Evolutionary conservation across 1,139 yeast genomes (phyloP), one percentile per base, ranked within the genome.

Genomic region (Yamadazyma sp.): DNA sequence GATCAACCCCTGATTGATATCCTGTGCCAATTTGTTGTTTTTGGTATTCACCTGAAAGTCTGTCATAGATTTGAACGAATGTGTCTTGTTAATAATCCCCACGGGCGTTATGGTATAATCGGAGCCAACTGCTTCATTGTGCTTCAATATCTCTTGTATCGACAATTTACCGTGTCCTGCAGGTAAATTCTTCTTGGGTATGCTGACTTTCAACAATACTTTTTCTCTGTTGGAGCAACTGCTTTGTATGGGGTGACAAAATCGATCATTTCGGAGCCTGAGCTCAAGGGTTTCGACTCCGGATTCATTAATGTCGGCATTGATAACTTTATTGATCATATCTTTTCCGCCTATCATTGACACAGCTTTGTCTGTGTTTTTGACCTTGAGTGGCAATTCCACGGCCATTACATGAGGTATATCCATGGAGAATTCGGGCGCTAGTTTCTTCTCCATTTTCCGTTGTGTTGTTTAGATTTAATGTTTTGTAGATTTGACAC

Each of bases 1-100:
- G 5, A 64, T 47, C 11, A 67, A 47, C 4, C 51, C 40, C 10
- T 55, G 45, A 36, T 63, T 60, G 44, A 64, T 62, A 11, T 62
- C 61, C 43, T 69, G 72, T 9, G 61, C 61, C 47, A 80, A 71
- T 2, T 66, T 55, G 11, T 86, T 83, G 48, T 78, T 73, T 40
- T 75, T 76, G 15, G 91, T 77, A 25, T 76, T 66, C 45, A 79
- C 77, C 58, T 91, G 98, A 58, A 88, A 92, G 61, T 92, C 98
- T 1, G 92, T 81, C 71, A 92, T 79, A 43, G 87, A 88, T 50
- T 96, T 76, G 59, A 91, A 92, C 49, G 87, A 77, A 53, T 81
- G 84, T 14, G 85, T 85, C 44, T 80, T 77, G 50, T 81, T 80
- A 17, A 89, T 70, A 14, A 88, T 74, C 0, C 84, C 92, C 5